Evolutionary conservation across 148 eudicot genomes (phyloP), one percentile per base, ranked within the genome.

Genomic region (Cornus suecica): DNA sequence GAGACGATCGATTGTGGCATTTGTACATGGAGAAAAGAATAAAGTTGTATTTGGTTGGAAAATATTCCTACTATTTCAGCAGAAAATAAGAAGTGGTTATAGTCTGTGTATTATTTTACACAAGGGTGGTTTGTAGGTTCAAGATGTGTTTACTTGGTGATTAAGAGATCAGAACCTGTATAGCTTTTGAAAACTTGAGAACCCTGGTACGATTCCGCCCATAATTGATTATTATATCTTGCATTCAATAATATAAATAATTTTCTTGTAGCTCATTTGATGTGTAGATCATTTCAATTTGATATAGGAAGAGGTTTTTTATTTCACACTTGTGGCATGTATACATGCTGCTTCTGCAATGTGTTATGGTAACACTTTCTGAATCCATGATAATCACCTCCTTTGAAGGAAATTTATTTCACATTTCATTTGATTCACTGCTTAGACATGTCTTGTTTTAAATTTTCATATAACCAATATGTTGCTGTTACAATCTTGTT

Each of bases 151-250:
- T 52, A 52, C 22, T 8, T 52, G 58, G 58, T 58, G 62, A 58
- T 48, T 2, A n/a, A 58, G 62, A 58, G 58, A 18, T 58, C 62
- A 10, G 28, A 25, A 72, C 52, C 29, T 77, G 75, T 78, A 78
- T 71, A 71, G 80, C 45, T 41, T 71, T 23, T 63, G 25, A 58
- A 41, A 62, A 61, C 64, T 28, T 29, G 74, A 77, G 74, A 77
- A 63, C 64, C 63, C 61, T 32, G 74, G 56, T 68, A 32, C 68
- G 26, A 56, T 62, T 16, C 63, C 42, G 0, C 15, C 27, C 20
- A 16, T 5, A 14, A 2, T 30, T 10, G 26, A 20, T 68, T 10
- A 67, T 67, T 30, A 58, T 22, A 13, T 58, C 8, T 58, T 58
- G 62, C 24, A n/a, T 58, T 58, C 62, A 58, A 58, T 58, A 58